These are phyloP conservation scores for Suhomyces bribrorum DNA, from an alignment of 1,139 yeast genomes.

Conservation along the genomic window DNA sequence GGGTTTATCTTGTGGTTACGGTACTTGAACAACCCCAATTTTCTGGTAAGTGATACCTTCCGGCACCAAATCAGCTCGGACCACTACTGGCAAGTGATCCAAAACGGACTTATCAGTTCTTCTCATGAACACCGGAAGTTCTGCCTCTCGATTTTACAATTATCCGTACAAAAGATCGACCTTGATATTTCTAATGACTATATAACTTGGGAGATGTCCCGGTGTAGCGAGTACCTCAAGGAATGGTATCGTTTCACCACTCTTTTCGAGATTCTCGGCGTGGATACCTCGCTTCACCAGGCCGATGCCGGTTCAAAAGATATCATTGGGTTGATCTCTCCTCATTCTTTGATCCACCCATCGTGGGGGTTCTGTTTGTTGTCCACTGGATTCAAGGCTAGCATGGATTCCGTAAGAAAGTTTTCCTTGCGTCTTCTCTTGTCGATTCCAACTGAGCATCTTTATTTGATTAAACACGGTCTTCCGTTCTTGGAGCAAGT, in stretches of 20 bases:
- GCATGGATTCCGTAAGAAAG: slow-evolving; percentile 78
- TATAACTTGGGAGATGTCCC: slow-evolving; percentile 48
- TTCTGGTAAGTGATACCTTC: slow-evolving; percentile 25
- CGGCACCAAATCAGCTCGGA: slow-evolving; percentile 32
- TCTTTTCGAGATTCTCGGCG: slow-evolving; percentile 74
- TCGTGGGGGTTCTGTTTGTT: slow-evolving; percentile 75
- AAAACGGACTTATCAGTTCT: slow-evolving; percentile 54
- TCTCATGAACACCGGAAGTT: slow-evolving; percentile 74
- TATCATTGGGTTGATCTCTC: slow-evolving; percentile 56
- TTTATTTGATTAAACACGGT: slow-evolving; percentile 52
- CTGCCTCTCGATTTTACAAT: slow-evolving; percentile 65
- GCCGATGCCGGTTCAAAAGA: slow-evolving; percentile 77
- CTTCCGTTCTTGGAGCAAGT: slow-evolving; percentile 50
- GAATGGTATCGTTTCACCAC: slow-evolving; percentile 78
- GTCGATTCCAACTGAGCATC: slow-evolving; percentile 48
- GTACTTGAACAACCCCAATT: slow-evolving; percentile 32
- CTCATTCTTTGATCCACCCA: slow-evolving; percentile 55
- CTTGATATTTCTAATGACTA: slow-evolving; percentile 39
- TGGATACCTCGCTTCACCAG: slow-evolving; percentile 86
- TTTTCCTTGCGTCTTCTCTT: slow-evolving; percentile 61
- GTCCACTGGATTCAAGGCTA: slow-evolving; percentile 74
- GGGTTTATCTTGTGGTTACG: slow-evolving; percentile 60
- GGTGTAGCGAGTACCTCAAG: slow-evolving; percentile 34
- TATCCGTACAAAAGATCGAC: slow-evolving; percentile 53
- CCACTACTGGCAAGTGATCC: slow-evolving; percentile 62